These are phyloP conservation scores for Wickerhamiella dianesei DNA, from an alignment of 805 yeast genomes.

Conservation along the genomic window DNA sequence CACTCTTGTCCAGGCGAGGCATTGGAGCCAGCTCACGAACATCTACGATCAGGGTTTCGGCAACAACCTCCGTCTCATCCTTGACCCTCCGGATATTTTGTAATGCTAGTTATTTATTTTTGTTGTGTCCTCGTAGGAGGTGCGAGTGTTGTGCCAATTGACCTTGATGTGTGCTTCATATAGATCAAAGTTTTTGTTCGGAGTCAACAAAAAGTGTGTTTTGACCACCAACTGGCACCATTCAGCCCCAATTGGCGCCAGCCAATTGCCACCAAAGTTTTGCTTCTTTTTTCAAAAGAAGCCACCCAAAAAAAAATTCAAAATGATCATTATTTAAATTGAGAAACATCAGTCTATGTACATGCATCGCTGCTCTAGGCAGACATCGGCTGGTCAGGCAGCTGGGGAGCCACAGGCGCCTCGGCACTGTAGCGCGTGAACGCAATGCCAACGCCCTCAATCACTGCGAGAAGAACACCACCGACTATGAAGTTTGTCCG, in stretches of 20 bases:
- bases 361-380: slow-evolving; percentile 1
- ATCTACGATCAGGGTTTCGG: slow-evolving; percentile 28
- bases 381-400: slow-evolving; percentile 19
- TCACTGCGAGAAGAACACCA: slow-evolving; percentile 90
- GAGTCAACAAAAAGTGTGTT: too few species aligned
- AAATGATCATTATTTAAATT: too few species aligned
- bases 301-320: too few species aligned
- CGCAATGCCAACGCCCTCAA: slow-evolving; percentile 97
- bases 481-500: slow-evolving; percentile 94
- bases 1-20: slow-evolving; percentile 16
- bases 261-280: too few species aligned
- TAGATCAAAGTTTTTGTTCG: too few species aligned
- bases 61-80: slow-evolving; percentile 18
- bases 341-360: too few species aligned
- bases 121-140: neutral
- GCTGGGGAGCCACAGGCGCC: slow-evolving; percentile 36
- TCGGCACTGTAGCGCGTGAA: slow-evolving; percentile 78
- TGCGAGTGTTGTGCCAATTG: too few species aligned
- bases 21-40: slow-evolving; percentile 25
- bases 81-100: slow-evolving; percentile 4
- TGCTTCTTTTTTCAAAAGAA: too few species aligned
- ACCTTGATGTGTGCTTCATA: too few species aligned
- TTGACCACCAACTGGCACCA: too few species aligned
- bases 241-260: too few species aligned
- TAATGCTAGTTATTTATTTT: too few species aligned